These are phyloP conservation scores for Exobasidium cylindrosporum DNA, from an alignment of 1,284 basidiomycete genomes.

Conservation along the genomic window DNA sequence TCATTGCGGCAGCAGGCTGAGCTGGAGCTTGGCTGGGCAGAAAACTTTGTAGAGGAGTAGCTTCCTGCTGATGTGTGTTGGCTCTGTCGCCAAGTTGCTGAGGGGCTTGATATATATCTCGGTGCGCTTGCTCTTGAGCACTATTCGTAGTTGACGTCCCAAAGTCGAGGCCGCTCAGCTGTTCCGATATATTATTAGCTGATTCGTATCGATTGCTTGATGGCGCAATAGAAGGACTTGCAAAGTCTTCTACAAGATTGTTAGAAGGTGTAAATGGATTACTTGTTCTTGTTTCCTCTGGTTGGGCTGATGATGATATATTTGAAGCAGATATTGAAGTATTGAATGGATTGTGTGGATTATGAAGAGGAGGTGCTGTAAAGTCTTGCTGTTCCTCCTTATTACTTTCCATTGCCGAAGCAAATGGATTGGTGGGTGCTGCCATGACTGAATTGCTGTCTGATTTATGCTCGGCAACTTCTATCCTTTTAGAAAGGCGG, in stretches of 20 bases:
- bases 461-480: not conserved
- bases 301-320: not conserved
- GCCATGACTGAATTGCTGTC: not conserved
- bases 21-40: too few species aligned
- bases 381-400: not conserved
- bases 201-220: not conserved
- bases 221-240: not conserved
- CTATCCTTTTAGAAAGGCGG: not conserved
- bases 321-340: not conserved
- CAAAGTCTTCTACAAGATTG: not conserved
- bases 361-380: not conserved
- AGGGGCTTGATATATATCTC: not conserved
- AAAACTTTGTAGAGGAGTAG: too few species aligned
- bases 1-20: not conserved
- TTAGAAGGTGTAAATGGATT: not conserved
- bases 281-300: not conserved
- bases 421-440: conserved; percentile 2
- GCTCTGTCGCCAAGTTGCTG: too few species aligned
- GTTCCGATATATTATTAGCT: not conserved
- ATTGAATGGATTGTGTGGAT: conserved; percentile 1
- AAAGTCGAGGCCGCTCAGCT: conserved; percentile 2
- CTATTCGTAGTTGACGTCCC: not conserved
- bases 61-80: too few species aligned
- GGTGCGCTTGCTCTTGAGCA: too few species aligned
- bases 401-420: not conserved